Evolutionary conservation across 441 rosid species (phyloP), one percentile per base, ranked within the genome.

Genomic region (Gossypium gossypioides): DNA sequence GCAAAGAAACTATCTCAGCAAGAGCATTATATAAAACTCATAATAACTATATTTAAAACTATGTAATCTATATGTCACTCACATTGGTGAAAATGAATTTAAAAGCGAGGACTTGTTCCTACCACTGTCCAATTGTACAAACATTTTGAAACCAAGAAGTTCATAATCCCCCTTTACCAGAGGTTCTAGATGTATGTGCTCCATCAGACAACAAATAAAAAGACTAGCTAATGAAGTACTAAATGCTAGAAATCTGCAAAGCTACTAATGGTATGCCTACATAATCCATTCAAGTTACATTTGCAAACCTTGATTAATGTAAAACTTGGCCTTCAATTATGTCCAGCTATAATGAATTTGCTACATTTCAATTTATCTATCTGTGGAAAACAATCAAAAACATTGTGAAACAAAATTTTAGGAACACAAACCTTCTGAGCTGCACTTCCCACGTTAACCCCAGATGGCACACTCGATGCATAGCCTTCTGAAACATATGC

Each of bases 381-480:
- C 57, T 6, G 10, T 8, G 9, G 51, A 74, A 51, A 62, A 13
- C 25, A 29, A 34, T 9, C 15, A 61, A 68, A 40, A 18, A 55
- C 19, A 56, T 54, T 65, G 32, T 50, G 57, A 72, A 61, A 10
- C 27, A 48, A 40, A 78, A 46, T 48, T 22, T 6, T 7, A 71
- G 6, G 32, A 27, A 56, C 75, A 74, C 82, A 51, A 77, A 93
- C 97, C 97, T 90, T 88, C 27, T 68, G 66, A 18, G 71, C 74
- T 51, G 83, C 61, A 71, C 46, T 73, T 44, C 77, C 78, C 44
- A 62, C 81, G 71, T 83, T 77, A 25, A 58, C 69, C 61, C 58
- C 75, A 6, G 87, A 86, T 76, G 89, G 77, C 57, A 74, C 85
- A 48, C 87, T 84, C 0, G 95, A 83, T 68, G 90, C 86, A 82